Percentiles rank a stretch among this genome's conserved stretches.
Conservation (phyloP, 257 asterid species). For the Salvia rosmarinus region DNA sequence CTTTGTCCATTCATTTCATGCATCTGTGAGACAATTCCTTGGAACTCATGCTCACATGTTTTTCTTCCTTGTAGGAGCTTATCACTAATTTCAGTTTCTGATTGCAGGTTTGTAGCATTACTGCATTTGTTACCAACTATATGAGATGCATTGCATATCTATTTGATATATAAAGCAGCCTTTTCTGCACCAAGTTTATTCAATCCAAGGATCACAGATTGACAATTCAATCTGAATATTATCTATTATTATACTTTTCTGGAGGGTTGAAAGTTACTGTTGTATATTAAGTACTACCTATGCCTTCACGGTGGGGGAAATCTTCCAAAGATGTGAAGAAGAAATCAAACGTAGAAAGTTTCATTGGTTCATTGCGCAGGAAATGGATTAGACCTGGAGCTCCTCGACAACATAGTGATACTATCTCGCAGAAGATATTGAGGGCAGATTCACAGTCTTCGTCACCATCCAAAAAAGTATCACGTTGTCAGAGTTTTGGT, state of each 20-base stretch:
- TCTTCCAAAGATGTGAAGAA: slow-evolving; percentile 50
- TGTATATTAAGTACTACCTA: slow-evolving; percentile 34
- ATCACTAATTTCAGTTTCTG: slow-evolving; percentile 22
- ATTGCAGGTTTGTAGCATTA: slow-evolving; percentile 26
- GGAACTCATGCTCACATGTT: slow-evolving; percentile 3
- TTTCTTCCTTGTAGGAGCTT: slow-evolving; percentile 14
- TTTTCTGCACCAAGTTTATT: slow-evolving; percentile 2
- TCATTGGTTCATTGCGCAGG: slow-evolving; percentile 43
- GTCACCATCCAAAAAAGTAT: slow-evolving; percentile 43
- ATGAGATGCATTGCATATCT: slow-evolving; percentile 10
- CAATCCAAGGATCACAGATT: slow-evolving; percentile 5
- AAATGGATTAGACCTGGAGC: slow-evolving; percentile 46
- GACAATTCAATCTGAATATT: slow-evolving; percentile 19
- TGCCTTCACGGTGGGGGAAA: slow-evolving; percentile 61
- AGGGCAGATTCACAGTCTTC: slow-evolving; percentile 41
- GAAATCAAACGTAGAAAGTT: slow-evolving; percentile 43
- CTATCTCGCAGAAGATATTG: slow-evolving; percentile 42
- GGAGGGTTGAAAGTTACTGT: slow-evolving; percentile 29
- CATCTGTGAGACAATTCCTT: slow-evolving; percentile 14
- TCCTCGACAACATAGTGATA: slow-evolving; percentile 39
- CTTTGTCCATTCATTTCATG: slow-evolving; percentile 1
- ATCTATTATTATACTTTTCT: slow-evolving; percentile 23
- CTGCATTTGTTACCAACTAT: slow-evolving; percentile 6
- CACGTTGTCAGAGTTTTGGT: slow-evolving; percentile 44
- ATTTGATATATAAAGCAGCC: slow-evolving; percentile 2